These are phyloP conservation scores for Reutealis trisperma DNA, from an alignment of 345 rosid genomes.

Conservation along the genomic window DNA sequence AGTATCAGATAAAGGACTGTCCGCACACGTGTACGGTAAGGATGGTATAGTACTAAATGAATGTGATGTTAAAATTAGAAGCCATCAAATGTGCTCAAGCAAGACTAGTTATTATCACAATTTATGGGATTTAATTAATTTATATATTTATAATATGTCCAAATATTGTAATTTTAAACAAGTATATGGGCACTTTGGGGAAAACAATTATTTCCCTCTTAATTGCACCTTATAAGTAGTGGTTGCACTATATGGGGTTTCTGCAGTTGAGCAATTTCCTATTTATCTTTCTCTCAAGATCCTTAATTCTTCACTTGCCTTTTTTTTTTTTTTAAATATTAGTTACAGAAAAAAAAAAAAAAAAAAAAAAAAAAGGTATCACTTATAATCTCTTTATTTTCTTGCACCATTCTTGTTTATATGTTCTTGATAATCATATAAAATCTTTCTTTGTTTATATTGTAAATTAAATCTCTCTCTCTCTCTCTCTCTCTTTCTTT, in stretches of 20 bases:
- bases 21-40: conserved; percentile 63
- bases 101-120: conserved; percentile 25
- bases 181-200: conserved; percentile 36
- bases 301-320: neutral
- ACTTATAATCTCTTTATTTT: too few relatives aligned
- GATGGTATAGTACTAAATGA: conserved; percentile 20
- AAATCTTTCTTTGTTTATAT: too few relatives aligned
- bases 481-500: too few relatives aligned
- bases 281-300: neutral
- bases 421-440: too few relatives aligned
- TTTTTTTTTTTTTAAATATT: too few relatives aligned
- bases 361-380: neutral
- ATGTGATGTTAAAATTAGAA: conserved; percentile 13
- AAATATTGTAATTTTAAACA: neutral
- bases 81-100: conserved; percentile 10
- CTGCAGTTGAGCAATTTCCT: conserved; percentile 5
- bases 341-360: neutral
- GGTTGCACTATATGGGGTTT: neutral
- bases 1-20: neutral
- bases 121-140: neutral
- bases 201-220: conserved; percentile 20
- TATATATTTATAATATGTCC: neutral
- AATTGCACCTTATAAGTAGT: conserved; percentile 33
- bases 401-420: too few relatives aligned
- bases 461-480: too few relatives aligned